Percentiles rank a stretch among this genome's conserved stretches.
Conservation (phyloP, 768 basidiomycete species). For the Suillus spraguei region DNA sequence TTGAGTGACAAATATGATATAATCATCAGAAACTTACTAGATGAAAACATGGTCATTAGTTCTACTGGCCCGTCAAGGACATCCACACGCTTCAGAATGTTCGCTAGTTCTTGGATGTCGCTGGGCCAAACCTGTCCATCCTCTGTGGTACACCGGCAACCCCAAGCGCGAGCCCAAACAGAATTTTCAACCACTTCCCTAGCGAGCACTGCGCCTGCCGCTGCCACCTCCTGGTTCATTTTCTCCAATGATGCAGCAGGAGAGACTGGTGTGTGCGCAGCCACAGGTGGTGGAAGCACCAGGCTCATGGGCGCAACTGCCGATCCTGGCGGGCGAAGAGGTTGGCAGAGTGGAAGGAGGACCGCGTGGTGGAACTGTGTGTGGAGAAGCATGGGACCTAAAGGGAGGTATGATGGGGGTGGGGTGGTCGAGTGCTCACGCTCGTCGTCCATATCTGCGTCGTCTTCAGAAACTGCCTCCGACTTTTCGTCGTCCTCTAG, state of each 20-base stretch:
- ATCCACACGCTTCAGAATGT: constrained; percentile 34
- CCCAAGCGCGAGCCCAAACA: constrained; percentile 70
- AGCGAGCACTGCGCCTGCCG: constrained; percentile 62
- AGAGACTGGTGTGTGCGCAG: constrained; percentile 85
- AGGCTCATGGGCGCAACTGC: constrained; percentile 49
- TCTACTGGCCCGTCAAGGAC: constrained; percentile 44
- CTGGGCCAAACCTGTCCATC: constrained; percentile 50
- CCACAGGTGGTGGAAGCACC: constrained; percentile 39
- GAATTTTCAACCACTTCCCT: constrained; percentile 75
- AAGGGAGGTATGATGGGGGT: constrained; percentile 68
- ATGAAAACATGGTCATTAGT: constrained; percentile 45
- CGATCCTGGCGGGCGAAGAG: constrained; percentile 61
- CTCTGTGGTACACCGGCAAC: constrained; percentile 20
- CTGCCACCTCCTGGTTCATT: constrained; percentile 62
- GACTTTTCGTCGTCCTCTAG: constrained; percentile 38
- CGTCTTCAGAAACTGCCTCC: constrained; percentile 42
- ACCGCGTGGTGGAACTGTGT: constrained; percentile 67
- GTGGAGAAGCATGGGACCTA: constrained; percentile 67
- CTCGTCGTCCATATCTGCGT: constrained; percentile 39
- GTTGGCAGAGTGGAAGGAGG: constrained; percentile 62
- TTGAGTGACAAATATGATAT: constrained; percentile 2
- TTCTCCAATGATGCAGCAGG: constrained; percentile 75
- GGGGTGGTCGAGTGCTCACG: constrained; percentile 63
- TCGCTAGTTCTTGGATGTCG: constrained; percentile 54
- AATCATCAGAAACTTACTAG: constrained; percentile 30